Conservation (phyloP, 31 red algal species). For the Odonthalia washingtoniensis region DNA sequence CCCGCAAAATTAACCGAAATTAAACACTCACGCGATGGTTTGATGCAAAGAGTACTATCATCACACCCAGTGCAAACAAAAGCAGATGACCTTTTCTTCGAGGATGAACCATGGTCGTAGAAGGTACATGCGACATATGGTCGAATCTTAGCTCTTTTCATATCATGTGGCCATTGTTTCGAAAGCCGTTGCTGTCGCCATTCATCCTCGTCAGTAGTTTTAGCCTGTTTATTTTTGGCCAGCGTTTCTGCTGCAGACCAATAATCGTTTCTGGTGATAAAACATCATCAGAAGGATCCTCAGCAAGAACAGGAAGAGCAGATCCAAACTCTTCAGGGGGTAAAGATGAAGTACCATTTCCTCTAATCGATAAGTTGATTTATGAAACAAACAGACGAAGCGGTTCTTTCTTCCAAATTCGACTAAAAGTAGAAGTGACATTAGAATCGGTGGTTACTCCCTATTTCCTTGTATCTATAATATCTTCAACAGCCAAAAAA, state of each 20-base stretch:
- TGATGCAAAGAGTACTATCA: background rate
- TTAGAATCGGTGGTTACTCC: background rate
- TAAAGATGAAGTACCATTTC: background rate
- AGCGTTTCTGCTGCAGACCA: background rate
- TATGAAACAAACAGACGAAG: background rate
- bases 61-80: background rate
- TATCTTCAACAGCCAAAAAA: no score
- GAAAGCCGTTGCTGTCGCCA: background rate
- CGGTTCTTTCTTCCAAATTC: background rate
- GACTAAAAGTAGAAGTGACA: background rate
- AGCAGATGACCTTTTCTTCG: slow-evolving; percentile 7
- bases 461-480: background rate
- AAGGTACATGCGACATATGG: background rate
- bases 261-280: background rate
- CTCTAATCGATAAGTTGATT: background rate
- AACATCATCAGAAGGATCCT: background rate
- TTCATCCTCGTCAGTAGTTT: background rate
- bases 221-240: background rate
- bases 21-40: background rate
- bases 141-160: background rate
- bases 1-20: background rate
- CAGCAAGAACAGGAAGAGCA: background rate
- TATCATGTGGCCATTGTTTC: background rate
- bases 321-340: background rate
- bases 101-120: background rate